These are phyloP conservation scores for Eremochloa ophiuroides DNA, from an alignment of 176 grass and related monocot species.

Conservation along the genomic window DNA sequence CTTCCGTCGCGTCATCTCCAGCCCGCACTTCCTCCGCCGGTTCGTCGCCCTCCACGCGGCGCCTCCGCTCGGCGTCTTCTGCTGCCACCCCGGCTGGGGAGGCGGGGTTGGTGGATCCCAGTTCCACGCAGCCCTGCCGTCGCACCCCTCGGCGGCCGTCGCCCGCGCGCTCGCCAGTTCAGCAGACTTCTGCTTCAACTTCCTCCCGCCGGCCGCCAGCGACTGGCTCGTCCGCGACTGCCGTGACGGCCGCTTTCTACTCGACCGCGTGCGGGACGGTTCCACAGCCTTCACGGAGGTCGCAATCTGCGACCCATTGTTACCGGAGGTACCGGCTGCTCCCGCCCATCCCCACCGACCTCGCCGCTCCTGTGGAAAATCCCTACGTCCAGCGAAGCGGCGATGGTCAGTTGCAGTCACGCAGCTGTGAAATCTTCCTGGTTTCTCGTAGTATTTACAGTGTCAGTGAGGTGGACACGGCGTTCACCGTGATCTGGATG, in stretches of 20 bases:
- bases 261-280: slow-evolving; percentile 11
- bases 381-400: slow-evolving; percentile 37
- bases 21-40: slow-evolving; percentile 18
- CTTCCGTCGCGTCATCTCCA: slow-evolving; percentile 24
- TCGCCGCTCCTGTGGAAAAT: slow-evolving; percentile 24
- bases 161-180: slow-evolving; percentile 1
- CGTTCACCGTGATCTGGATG: slow-evolving; percentile 40
- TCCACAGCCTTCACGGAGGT: slow-evolving; percentile 32
- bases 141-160: neutral
- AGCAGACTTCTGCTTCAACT: slow-evolving; percentile 31
- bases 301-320: slow-evolving; percentile 33
- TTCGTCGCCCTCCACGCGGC: slow-evolving; percentile 1
- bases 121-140: slow-evolving; percentile 13
- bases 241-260: slow-evolving; percentile 27
- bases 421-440: slow-evolving; percentile 45
- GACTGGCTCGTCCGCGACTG: slow-evolving; percentile 39
- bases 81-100: slow-evolving; percentile 2
- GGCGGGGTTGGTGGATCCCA: neutral
- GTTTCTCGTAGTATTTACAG: neutral
- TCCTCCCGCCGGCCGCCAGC: slow-evolving; percentile 7
- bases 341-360: slow-evolving; percentile 35
- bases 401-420: slow-evolving; percentile 22
- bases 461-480: neutral
- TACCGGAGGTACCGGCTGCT: slow-evolving; percentile 29
- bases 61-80: slow-evolving; percentile 12